Base-by-base conservation (phyloP, 2,329 filamentous ascomycete genomes). In the Phialemoniopsis sp. region DNA sequence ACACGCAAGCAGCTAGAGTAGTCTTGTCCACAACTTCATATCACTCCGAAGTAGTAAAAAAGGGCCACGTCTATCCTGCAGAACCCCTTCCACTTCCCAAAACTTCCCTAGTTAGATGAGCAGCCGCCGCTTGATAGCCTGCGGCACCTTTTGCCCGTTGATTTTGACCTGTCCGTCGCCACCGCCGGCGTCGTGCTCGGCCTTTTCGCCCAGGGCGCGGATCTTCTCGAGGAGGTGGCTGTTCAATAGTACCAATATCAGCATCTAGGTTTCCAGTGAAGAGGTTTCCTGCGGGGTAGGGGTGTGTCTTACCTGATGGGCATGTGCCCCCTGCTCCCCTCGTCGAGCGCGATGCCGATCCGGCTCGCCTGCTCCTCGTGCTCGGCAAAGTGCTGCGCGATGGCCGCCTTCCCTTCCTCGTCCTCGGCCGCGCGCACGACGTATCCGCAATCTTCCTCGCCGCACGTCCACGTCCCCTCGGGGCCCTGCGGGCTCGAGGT, bases 391-490 rank as follows among this genome's bases (percentile, higher is more conserved):
- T 89, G 85, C 35, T 73, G 65, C 14, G 66, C 67, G 34, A 88
- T 82, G 9, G 76, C 60, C 5, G 67, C 61, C 42, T 77, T 72
- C 17, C 76, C 76, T 1, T 71, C 66, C 4, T 71, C 60, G 32
- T 74, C 68, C 33, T 78, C 16, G 13, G 78, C 78, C 3, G 71
- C 72, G 44, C 81, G 80, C 10, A 87, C 78, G 31, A 81, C 69
- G 48, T 80, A 80, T 29, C 63, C 63, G 51, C 85, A 89, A 17
- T 73, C 80, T 10, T 79, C 75, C 44, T 83, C 70, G 5, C 73
- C 72, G 51, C 85, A 89, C 2, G 64, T 66, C 83, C 84, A 89
- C 0, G 78, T 79, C 38, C 82, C 75, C 42, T 79, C 70, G 0
- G 78, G 75, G 0, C 77, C 80, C 28, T 69, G 65, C 1, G 77